A percentile compares a stretch with the other conserved stretches of the same genome.
Evolutionary conservation across 768 basidiomycete genomes (phyloP).

Genomic region (Lactarius hatsudake): DNA sequence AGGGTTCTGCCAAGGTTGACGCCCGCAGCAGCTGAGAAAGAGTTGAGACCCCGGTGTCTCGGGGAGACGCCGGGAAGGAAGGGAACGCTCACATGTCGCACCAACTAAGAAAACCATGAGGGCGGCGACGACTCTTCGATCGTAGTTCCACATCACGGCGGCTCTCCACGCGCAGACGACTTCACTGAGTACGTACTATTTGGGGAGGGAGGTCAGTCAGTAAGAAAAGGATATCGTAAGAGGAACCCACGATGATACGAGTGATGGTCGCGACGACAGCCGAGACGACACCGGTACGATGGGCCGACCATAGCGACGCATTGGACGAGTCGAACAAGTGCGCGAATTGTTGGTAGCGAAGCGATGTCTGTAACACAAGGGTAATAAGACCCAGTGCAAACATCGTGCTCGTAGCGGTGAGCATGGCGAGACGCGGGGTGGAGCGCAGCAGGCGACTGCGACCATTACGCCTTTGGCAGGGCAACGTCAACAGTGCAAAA

Average conservation of each 20-base stretch:
- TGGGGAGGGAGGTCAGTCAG: not conserved
- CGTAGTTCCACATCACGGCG: slow-evolving; percentile 19
- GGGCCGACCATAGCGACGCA: slow-evolving; percentile 5
- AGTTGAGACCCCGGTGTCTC: not conserved
- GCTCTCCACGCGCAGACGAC: slow-evolving; percentile 23
- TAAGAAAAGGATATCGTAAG: not conserved
- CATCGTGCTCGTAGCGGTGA: slow-evolving; percentile 11
- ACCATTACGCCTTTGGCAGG: slow-evolving; percentile 2
- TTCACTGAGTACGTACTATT: slow-evolving; percentile 11
- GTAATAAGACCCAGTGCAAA: slow-evolving; percentile 13
- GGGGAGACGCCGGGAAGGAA: not conserved
- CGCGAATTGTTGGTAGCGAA: slow-evolving; percentile 7
- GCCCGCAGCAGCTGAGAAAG: slow-evolving; percentile 1
- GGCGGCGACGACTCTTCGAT: slow-evolving; percentile 9
- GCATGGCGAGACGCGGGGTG: slow-evolving; percentile 17
- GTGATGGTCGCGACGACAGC: slow-evolving; percentile 9
- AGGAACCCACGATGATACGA: slow-evolving; percentile 5
- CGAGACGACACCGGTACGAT: not conserved
- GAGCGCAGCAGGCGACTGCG: slow-evolving; percentile 5
- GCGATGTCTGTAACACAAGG: slow-evolving; percentile 17
- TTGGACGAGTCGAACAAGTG: not conserved
- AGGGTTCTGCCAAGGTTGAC: slow-evolving; percentile 11
- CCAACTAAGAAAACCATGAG: slow-evolving; percentile 15
- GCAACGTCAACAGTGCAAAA: not conserved
- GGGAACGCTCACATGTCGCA: not conserved